Base-by-base conservation (phyloP, 257 asterid species). In the Salvia miltiorrhiza region DNA sequence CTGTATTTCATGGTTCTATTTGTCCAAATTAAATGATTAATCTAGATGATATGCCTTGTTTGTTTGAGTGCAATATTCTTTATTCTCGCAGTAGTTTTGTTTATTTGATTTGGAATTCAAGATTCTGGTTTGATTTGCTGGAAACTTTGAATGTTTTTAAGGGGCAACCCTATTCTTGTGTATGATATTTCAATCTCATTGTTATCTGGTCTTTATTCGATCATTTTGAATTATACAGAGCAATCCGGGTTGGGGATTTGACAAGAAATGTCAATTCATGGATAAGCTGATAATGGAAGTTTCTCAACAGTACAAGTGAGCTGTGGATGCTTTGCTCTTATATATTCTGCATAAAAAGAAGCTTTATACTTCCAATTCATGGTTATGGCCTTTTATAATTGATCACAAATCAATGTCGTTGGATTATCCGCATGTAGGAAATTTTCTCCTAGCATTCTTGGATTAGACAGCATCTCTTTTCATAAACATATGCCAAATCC, bases 221-320 rank as follows among this genome's bases (percentile, higher is more conserved):
- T 54, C 17, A 62, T 68, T 73, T 45, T 17, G 16, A 60, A 20
- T 32, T 17, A 23, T 79, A 81, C 95, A 93, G 97, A 93, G 97
- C 84, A 93, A 93, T 75, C 89, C 97, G 32, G 97, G 97, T 0
- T 90, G 99, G 99, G 91, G 93, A 67, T 93, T 90, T 45, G 86
- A 86, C 83, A 90, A 88, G 87, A 93, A 93, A 83, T 88, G 93
- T 71, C 84, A 84, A 64, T 85, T 90, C 77, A 88, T 93, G 99
- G 95, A 93, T 81, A 90, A 87, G 85, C 83, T 87, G 40, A 81
- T 86, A 21, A 60, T 54, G 76, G 96, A 90, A 77, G 86, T 78
- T 50, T 82, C 95, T 10, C 78, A 83, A 77, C 92, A 78, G n/a
- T 86, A 78, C 86, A 83, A 87, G 80, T 93, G 75, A 91, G 78